A percentile compares a stretch with the other conserved stretches of the same genome.
Evolutionary conservation across 345 rosid genomes (phyloP).

Genomic region (Schrenkiella parvula): DNA sequence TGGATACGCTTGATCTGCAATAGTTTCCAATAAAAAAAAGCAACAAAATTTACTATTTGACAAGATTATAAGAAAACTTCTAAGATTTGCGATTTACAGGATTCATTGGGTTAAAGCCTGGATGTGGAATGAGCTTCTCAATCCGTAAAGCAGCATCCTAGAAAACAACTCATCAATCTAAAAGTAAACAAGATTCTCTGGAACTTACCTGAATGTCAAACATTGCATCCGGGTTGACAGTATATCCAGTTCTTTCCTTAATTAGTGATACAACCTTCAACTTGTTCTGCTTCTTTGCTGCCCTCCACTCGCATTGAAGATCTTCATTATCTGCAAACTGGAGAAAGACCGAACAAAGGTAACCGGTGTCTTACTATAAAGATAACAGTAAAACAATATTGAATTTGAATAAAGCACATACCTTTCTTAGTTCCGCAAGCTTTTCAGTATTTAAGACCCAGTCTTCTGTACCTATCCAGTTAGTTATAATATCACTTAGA

Average conservation of each 20-base stretch:
- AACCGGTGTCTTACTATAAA: not conserved
- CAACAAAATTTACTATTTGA: not conserved
- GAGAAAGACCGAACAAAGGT: constrained; percentile 9
- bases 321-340: constrained; percentile 72
- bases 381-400: constrained; percentile 9
- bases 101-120: not conserved
- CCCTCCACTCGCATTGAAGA: constrained; percentile 65
- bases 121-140: not conserved
- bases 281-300: constrained; percentile 66
- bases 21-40: not conserved
- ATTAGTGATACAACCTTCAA: constrained; percentile 59
- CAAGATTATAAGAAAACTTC: not conserved
- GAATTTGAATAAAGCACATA: constrained; percentile 22
- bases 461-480: constrained; percentile 67
- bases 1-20: constrained; percentile 74
- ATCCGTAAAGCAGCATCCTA: not conserved
- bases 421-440: constrained; percentile 57
- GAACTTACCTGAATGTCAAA: constrained; percentile 73
- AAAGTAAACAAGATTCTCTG: constrained; percentile 1
- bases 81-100: not conserved
- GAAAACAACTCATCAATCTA: not conserved
- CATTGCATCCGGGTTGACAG: constrained; percentile 75
- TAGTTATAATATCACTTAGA: constrained; percentile 60
- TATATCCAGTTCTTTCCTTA: constrained; percentile 70
- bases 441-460: constrained; percentile 69